These are phyloP conservation scores for Mycena pura DNA, from an alignment of 768 basidiomycete genomes.

Conservation along the genomic window DNA sequence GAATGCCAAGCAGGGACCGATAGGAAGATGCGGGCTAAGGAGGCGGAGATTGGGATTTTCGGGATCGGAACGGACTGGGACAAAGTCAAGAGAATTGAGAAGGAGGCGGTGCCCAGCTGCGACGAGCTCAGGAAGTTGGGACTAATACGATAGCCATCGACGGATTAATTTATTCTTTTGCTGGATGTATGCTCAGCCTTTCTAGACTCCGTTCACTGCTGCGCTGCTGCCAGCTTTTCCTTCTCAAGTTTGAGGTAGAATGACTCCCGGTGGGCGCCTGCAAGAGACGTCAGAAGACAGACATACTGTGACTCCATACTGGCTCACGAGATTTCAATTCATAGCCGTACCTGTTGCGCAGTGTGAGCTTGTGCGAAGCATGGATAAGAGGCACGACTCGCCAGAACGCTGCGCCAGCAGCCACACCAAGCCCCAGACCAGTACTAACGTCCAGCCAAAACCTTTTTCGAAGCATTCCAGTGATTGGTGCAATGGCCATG, in stretches of 20 bases:
- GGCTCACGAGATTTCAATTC: slow-evolving; percentile 80
- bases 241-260: slow-evolving; percentile 88
- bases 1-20: slow-evolving; percentile 78
- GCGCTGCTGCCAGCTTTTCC: slow-evolving; percentile 49
- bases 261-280: slow-evolving; percentile 84
- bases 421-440: slow-evolving; percentile 77
- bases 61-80: slow-evolving; percentile 94
- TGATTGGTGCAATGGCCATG: slow-evolving; percentile 91
- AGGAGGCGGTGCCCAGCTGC: slow-evolving; percentile 76
- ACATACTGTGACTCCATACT: background rate
- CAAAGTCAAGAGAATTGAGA: slow-evolving; percentile 76
- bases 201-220: slow-evolving; percentile 24
- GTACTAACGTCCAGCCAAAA: slow-evolving; percentile 86
- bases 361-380: slow-evolving; percentile 35
- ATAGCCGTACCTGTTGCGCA: slow-evolving; percentile 71
- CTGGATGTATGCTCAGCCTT: slow-evolving; percentile 17
- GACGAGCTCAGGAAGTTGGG: slow-evolving; percentile 75
- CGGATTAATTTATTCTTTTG: slow-evolving; percentile 25
- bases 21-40: slow-evolving; percentile 70
- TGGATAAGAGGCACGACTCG: slow-evolving; percentile 48
- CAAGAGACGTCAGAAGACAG: slow-evolving; percentile 6
- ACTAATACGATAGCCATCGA: slow-evolving; percentile 47
- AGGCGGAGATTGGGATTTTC: slow-evolving; percentile 84
- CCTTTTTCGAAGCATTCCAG: slow-evolving; percentile 91
- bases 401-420: slow-evolving; percentile 85